phyloP scores from a whole-genome alignment of 805 yeast genomes.

The Kockiozyma suomiensis region DNA sequence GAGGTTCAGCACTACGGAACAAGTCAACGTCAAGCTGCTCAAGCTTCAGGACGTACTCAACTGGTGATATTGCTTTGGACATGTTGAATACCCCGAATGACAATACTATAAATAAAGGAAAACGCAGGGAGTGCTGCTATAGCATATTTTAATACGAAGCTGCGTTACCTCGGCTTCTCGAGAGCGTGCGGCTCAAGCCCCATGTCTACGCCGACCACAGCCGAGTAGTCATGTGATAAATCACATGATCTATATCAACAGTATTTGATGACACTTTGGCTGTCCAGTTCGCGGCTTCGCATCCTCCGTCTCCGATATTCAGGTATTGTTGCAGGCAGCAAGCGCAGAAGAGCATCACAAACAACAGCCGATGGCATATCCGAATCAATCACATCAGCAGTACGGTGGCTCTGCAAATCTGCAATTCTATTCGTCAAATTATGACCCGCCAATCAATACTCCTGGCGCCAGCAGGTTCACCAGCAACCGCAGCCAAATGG shows the following conservation, averaged over 20 bases:
- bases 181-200: constrained; percentile 1
- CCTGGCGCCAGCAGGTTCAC: constrained; percentile 38
- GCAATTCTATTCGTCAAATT: constrained; percentile 41
- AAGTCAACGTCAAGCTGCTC: constrained; percentile 35
- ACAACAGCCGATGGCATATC: constrained; percentile 1
- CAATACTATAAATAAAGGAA: no score
- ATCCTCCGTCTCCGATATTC: no score
- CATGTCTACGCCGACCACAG: neutral
- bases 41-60: constrained; percentile 32
- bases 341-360: neutral
- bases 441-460: constrained; percentile 27
- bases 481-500: constrained; percentile 45
- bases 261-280: neutral
- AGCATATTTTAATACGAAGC: neutral
- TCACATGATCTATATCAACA: neutral
- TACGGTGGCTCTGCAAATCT: constrained; percentile 33
- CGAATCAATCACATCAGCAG: neutral
- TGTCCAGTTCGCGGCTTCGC: no score
- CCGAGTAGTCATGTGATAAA: no score
- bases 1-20: constrained; percentile 28
- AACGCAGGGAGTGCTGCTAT: no score
- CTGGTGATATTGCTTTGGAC: constrained; percentile 9
- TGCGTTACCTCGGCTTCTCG: neutral
- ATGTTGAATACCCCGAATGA: no score
- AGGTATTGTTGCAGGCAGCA: no score